Base-by-base conservation (phyloP, 164 flowering plant species). In the Stephania cephalantha region DNA sequence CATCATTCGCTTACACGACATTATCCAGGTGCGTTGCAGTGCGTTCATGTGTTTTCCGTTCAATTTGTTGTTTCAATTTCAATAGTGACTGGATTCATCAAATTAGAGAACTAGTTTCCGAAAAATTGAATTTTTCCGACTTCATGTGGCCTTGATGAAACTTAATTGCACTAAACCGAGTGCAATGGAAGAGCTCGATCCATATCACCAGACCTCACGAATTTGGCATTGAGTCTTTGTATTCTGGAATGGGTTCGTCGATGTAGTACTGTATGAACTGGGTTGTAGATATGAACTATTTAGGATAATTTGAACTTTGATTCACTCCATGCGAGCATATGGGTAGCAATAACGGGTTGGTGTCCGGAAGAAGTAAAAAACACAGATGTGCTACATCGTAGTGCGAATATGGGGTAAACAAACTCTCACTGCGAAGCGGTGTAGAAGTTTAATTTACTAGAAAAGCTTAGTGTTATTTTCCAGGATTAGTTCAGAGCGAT, bases 1-100 rank as follows among this genome's bases (percentile, higher is more conserved):
- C 74, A 95, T 95, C 48, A 92, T 95, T 75, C 87, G 84, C 9
- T 86, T 95, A 81, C 88, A 88, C 79, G 97, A 95, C 44, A 92
- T 92, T 53, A 91, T 95, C 71, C 87, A 95, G 98, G 99, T 95
- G 30, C 1, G 80, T 78, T 6, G 44, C 1, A 7, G 25, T 29
- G 48, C 5, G 42, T 71, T 9, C 25, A n/a, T 52, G 25, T 52
- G 53, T 55, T 53, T 35, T 31, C 46, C 44, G 48, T 18, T 58
- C 45, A 12, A 31, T 42, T 25, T 63, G 25, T 52, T 29, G 4
- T 69, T 75, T 13, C 25, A 25, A 29, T 68, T 78, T 29, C 7
- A 11, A n/a, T 44, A 8, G 22, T 20, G 25, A 12, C 8, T 25
- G 45, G 55, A 8, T 3, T 7, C 9, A 4, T 13, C 8, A n/a